These are phyloP conservation scores for Globisporangium rhizosaccharum DNA, from an alignment of 352 stramenopile species.

Conservation along the genomic window DNA sequence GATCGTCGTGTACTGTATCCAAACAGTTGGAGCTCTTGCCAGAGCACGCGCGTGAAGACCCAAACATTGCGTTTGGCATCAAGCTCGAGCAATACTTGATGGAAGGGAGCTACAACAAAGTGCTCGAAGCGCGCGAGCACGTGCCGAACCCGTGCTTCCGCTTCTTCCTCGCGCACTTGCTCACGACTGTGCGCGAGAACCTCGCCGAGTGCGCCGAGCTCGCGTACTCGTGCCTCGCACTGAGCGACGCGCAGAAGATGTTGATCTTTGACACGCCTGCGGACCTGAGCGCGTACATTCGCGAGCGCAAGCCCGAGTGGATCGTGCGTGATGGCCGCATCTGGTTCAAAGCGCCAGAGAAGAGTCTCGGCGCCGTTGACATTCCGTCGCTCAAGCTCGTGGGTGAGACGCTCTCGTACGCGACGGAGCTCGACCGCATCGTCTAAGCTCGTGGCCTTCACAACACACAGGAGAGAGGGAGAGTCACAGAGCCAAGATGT, in stretches of 20 bases:
- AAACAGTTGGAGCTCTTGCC: constrained; percentile 79
- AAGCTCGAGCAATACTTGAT: constrained; percentile 91
- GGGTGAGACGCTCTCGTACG: constrained; percentile 93
- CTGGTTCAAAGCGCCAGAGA: constrained; percentile 89
- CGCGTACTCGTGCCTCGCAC: constrained; percentile 86
- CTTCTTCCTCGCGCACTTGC: constrained; percentile 92
- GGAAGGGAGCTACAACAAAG: constrained; percentile 92
- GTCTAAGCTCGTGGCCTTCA: constrained; percentile 40
- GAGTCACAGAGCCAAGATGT: not conserved
- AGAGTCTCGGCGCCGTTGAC: constrained; percentile 81
- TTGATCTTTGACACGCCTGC: constrained; percentile 88
- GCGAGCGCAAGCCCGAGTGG: constrained; percentile 90
- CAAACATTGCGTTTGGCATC: constrained; percentile 87
- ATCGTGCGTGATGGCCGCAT: constrained; percentile 75
- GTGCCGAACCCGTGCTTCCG: constrained; percentile 91
- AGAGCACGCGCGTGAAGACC: constrained; percentile 71
- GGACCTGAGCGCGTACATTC: constrained; percentile 85
- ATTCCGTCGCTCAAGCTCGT: constrained; percentile 95
- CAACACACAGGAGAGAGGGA: not conserved
- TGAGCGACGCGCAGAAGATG: constrained; percentile 88
- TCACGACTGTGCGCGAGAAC: constrained; percentile 93
- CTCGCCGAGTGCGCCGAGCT: constrained; percentile 96
- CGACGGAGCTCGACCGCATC: constrained; percentile 93
- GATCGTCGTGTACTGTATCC: not conserved
- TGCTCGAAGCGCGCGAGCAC: constrained; percentile 82